A percentile compares a stretch with the other conserved stretches of the same genome.
phyloP scores from a whole-genome alignment of 2,329 filamentous ascomycete genomes.

The Nannizzia gypsea region DNA sequence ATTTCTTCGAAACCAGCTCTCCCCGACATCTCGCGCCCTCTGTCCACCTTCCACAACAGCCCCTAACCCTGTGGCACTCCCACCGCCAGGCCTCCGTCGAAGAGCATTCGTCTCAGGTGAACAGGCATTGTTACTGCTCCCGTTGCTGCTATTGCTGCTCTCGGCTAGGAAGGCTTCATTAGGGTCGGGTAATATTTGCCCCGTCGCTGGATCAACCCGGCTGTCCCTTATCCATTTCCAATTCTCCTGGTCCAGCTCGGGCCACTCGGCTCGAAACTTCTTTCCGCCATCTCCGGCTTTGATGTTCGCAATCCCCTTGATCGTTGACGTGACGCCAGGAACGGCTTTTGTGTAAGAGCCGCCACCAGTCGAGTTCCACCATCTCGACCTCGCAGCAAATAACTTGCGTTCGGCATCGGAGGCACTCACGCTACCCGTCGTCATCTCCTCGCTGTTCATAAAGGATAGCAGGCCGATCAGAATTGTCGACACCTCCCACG shows the following conservation, averaged over 20 bases:
- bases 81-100: constrained; percentile 50
- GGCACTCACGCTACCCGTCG: constrained; percentile 75
- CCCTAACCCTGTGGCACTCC: constrained; percentile 43
- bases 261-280: constrained; percentile 83
- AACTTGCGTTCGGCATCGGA: constrained; percentile 65
- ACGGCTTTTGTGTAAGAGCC: constrained; percentile 51
- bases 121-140: constrained; percentile 31
- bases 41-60: constrained; percentile 67
- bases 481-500: constrained; percentile 96
- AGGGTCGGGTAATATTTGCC: constrained; percentile 46
- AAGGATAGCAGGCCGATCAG: constrained; percentile 88
- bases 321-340: constrained; percentile 40
- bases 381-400: constrained; percentile 65
- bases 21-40: constrained; percentile 62
- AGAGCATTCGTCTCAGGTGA: constrained; percentile 52
- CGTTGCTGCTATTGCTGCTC: constrained; percentile 16
- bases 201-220: constrained; percentile 65
- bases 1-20: constrained; percentile 70
- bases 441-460: constrained; percentile 99
- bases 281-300: constrained; percentile 85
- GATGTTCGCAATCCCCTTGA: constrained; percentile 63
- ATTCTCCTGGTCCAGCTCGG: constrained; percentile 79
- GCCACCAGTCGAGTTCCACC: constrained; percentile 95
- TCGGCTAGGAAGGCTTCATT: constrained; percentile 33
- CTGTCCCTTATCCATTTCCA: constrained; percentile 82